A percentile compares a stretch with the other conserved stretches of the same genome.
phyloP scores from a whole-genome alignment of 2,329 filamentous ascomycete species.

The Torrubiella hemipterigena region DNA sequence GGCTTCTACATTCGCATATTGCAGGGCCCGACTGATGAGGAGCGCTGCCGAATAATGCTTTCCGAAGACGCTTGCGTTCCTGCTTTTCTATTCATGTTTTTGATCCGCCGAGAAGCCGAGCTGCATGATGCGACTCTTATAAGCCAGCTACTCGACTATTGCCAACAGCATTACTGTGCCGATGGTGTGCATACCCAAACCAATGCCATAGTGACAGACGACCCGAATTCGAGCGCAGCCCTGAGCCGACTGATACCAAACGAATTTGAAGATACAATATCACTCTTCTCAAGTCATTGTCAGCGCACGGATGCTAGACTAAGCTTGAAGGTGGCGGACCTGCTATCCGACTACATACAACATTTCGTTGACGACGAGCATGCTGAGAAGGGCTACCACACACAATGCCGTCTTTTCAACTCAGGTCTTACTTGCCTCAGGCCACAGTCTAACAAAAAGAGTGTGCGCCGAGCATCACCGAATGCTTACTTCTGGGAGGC shows the following conservation, averaged over 20 bases:
- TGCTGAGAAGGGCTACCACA: constrained; percentile 12
- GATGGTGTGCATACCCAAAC: neutral
- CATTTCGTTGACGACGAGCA: constrained; percentile 7
- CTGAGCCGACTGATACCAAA: constrained; percentile 8
- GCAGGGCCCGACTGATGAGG: neutral
- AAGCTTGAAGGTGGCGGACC: constrained; percentile 16
- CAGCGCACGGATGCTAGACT: constrained; percentile 20
- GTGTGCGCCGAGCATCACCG: constrained; percentile 13
- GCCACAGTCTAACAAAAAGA: constrained; percentile 12
- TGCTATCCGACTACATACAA: constrained; percentile 15
- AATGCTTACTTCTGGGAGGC: constrained; percentile 38
- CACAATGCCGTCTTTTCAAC: constrained; percentile 20
- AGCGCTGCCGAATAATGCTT: neutral
- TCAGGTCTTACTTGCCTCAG: constrained; percentile 14
- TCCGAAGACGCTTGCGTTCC: neutral
- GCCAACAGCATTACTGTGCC: neutral
- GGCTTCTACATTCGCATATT: no score
- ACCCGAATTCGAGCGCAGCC: constrained; percentile 1
- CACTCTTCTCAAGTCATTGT: constrained; percentile 17
- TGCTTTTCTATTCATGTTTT: neutral
- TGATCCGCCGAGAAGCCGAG: neutral
- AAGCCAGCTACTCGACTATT: neutral
- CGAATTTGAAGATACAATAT: constrained; percentile 13
- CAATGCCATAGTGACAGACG: neutral
- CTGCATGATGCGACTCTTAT: neutral